These are phyloP conservation scores for Sporothrix globosa DNA, from an alignment of 2,329 filamentous ascomycete genomes.

Conservation along the genomic window DNA sequence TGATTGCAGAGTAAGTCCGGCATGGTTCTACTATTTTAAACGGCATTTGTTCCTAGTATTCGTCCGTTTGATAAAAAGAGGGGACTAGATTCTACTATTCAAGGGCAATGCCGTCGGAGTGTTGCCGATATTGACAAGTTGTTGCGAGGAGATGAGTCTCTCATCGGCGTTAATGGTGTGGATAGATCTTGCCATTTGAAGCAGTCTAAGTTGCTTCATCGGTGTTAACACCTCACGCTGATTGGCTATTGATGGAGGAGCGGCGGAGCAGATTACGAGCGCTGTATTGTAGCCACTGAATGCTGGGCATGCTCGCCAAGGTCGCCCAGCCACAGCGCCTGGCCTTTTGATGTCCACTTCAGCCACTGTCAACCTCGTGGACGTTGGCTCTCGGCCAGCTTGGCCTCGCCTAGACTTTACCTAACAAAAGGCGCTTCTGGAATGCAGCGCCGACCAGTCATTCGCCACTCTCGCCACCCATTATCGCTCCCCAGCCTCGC, in stretches of 20 bases:
- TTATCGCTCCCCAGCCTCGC: conserved; percentile 15
- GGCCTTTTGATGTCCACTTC: not conserved
- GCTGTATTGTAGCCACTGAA: no score
- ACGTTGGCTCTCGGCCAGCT: not conserved
- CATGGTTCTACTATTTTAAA: not conserved
- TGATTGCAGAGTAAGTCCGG: not conserved
- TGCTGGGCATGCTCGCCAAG: no score
- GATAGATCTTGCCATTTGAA: no score
- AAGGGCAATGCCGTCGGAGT: not conserved
- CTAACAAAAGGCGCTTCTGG: not conserved
- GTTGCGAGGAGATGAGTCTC: no score
- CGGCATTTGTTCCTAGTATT: not conserved
- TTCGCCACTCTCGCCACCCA: conserved; percentile 26
- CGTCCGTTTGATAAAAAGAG: not conserved
- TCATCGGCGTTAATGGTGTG: no score
- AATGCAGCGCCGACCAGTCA: conserved; percentile 1
- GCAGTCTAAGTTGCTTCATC: no score
- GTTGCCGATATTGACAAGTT: not conserved
- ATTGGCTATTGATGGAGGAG: no score
- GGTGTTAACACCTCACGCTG: no score
- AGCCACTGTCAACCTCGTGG: not conserved
- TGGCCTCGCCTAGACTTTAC: not conserved
- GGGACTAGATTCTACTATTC: not conserved
- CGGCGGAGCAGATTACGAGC: no score
- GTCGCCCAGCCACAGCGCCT: conserved; percentile 12